phyloP scores from a whole-genome alignment of 2,329 filamentous ascomycete species.

The Botrytis sinoallii region DNA sequence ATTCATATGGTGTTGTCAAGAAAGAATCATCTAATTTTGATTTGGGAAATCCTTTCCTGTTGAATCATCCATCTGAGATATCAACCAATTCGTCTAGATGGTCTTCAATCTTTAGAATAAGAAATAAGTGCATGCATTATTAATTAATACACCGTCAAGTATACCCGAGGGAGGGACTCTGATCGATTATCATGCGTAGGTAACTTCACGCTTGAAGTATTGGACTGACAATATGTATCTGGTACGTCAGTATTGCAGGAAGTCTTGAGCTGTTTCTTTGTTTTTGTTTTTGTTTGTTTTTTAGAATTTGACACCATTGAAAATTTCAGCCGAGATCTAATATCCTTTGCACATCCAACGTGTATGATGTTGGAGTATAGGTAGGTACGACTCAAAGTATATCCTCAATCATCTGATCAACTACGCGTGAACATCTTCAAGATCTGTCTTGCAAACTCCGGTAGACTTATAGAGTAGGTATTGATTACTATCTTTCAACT shows the following conservation, averaged over 20 bases:
- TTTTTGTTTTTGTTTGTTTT: background rate
- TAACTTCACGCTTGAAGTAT: background rate
- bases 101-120: background rate
- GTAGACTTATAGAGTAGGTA: background rate
- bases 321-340: background rate
- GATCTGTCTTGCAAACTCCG: background rate
- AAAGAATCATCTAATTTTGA: background rate
- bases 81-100: background rate
- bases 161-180: background rate
- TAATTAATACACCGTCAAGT: background rate
- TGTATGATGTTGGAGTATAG: background rate
- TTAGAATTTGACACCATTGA: background rate
- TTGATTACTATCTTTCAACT: background rate
- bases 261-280: background rate
- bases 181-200: background rate
- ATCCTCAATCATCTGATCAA: background rate
- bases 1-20: background rate
- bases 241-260: background rate
- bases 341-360: background rate
- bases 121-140: background rate
- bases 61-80: background rate
- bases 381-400: background rate
- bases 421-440: background rate
- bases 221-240: background rate
- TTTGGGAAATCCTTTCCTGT: background rate